Base-by-base conservation (phyloP, 306 rosid genomes). In the Potentilla sterilis region DNA sequence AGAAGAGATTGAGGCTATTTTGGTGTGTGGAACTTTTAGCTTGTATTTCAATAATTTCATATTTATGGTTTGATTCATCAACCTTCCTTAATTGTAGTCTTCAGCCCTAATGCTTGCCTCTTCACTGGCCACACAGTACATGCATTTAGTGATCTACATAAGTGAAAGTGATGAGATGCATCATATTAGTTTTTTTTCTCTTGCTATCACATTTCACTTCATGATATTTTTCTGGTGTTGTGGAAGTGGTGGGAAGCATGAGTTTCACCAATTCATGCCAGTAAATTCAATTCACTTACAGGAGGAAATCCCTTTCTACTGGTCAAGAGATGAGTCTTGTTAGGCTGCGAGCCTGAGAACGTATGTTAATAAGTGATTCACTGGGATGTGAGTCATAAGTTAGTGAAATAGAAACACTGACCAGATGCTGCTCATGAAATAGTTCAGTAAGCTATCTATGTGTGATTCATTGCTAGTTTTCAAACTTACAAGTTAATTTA, bases 1-100 rank as follows among this genome's bases (percentile, higher is more conserved):
- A 2, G 92, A 92, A 71, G 98, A 94, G 88, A 94, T 94, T 70
- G 98, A 94, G 70, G 95, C 97, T 78, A 65, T 94, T 86, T 73
- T 94, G 98, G 98, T 94, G 87, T 62, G 90, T 79, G 62, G 49
- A 77, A 72, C 52, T 35, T 81, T 75, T 59, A 59, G 12, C 68
- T 40, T 61, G 70, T 74, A 48, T 74, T 78, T 44, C 64, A 79
- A 10, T 3, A 14, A 44, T 8, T 46, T 71, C 28, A 5, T 19
- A n/a, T 49, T 57, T 18, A 0, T 49, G 46, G 35, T 52, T 78
- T 65, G 15, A 64, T 73, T 34, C 40, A 37, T 58, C 55, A 10
- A 22, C 49, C 68, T 41, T 58, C 43, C 74, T 49, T 24, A 40
- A 64, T 37, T 59, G 67, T 19, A 41, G 55, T 51, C 6, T 46